These are phyloP conservation scores for Dactylellina sp. DNA, from an alignment of 2,329 filamentous ascomycete species.

Conservation along the genomic window DNA sequence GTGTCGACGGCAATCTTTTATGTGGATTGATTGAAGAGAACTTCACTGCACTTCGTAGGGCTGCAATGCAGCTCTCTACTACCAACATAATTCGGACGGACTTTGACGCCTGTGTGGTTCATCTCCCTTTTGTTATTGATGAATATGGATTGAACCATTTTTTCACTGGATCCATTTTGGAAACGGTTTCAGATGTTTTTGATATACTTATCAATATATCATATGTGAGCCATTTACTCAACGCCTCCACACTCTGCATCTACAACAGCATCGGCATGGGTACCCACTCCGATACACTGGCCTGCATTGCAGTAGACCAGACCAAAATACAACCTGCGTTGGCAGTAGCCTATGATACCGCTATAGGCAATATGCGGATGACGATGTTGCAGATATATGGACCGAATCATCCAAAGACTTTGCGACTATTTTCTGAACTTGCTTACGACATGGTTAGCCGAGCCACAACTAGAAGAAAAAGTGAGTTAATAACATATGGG, in stretches of 20 bases:
- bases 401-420: conserved; percentile 18
- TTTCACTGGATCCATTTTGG: not conserved
- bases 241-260: conserved; percentile 6
- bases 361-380: not conserved
- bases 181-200: too few relatives aligned
- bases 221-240: not conserved
- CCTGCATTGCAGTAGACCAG: not conserved
- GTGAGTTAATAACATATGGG: conserved; percentile 13
- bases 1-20: not conserved
- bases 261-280: conserved; percentile 26
- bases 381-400: conserved; percentile 13
- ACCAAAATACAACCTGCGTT: conserved; percentile 6
- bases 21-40: not conserved
- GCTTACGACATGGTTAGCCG: not conserved
- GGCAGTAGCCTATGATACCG: not conserved
- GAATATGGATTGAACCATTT: conserved; percentile 19
- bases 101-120: conserved; percentile 3
- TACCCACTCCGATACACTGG: not conserved
- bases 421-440: not conserved
- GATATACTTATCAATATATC: not conserved
- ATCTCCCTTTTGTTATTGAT: conserved; percentile 14
- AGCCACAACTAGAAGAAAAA: not conserved
- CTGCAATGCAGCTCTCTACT: not conserved
- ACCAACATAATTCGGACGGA: not conserved
- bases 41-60: not conserved